Base-by-base conservation (phyloP, 2,329 filamentous ascomycete species). In the Botryosphaeria dothidea region DNA sequence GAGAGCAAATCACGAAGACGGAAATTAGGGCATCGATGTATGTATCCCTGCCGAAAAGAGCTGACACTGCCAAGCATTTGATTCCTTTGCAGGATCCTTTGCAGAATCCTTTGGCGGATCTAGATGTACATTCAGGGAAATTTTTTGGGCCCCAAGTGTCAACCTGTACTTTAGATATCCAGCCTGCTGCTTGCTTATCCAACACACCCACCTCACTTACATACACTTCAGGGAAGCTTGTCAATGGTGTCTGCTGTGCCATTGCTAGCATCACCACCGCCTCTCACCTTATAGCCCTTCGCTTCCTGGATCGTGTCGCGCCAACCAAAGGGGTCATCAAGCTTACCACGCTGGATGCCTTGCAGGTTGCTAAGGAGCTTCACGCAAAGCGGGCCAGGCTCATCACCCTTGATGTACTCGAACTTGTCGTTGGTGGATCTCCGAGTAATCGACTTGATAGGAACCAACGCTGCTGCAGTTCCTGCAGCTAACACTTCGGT, bases 401-500 rank as follows among this genome's bases (percentile, higher is more conserved):
- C 90, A 64, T 90, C 85, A 19, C 81, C 84, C 9, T 80, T 79
- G 51, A 82, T 76, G 71, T 86, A 90, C 7, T 75, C 75, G 72
- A 88, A 86, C 63, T 82, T 85, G 66, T 88, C 84, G 46, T 79
- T 77, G 46, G 78, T 82, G 17, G 84, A 86, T 57, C 79, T 85
- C 72, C 93, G 88, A 2, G 92, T 95, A 76, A 98, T 96, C 70
- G 91, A 95, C 67, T 90, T 90, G 78, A 97, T 95, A 1, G 94
- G 94, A 3, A 98, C 93, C 62, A 99, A 83, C 0, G 92, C 92
- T 0, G 93, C 94, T 0, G 94, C 94, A 0, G 94, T 98, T 1
- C 94, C 94, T 2, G 93, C 93, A 3, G 94, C 95, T 79, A 97
- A 88, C 61, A 99, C 89, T 79, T 98, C 94, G 49, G 82, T 82